Base-by-base conservation (phyloP, 108 stramenopile genomes). In the Stephanodiscus triporus region DNA sequence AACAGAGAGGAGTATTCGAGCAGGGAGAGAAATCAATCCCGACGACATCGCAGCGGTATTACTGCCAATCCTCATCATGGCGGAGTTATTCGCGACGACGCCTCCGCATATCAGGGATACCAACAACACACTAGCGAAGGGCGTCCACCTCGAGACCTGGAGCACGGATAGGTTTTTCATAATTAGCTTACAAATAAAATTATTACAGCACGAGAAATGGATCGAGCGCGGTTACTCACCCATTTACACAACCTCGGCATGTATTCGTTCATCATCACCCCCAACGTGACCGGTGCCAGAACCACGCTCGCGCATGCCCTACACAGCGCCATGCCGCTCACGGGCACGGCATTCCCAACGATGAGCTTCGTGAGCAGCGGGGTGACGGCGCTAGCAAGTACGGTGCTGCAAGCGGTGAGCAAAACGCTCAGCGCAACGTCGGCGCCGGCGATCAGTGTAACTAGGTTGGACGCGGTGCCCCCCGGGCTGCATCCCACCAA, bases 401-500 rank as follows among this genome's bases (percentile, higher is more conserved):
- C 68, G 9, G 98, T 97, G 30, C 96, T 97, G 54, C 88, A 91
- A 1, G 95, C 78, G 9, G 98, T 98, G 61, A 98, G 78, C 9
- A 95, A 26, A 13, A 97, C 95, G 17, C 85, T 86, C 3, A 98
- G 84, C 10, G 97, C 96, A 9, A 98, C 95, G 83, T 97, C 92
- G n/a, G 97, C 98, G n/a, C 87, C 81, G 26, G 97, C 96, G 73
- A 98, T 93, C 10, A 98, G 77, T 14, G 91, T 81, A 5, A 98
- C 97, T 9, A 98, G 77, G 77, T 98, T 98, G 50, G 89, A 91
- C 1, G 97, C 97, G 9, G 97, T 96, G n/a, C 96, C 98, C 24
- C 98, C 98, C 10, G 96, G 96, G 20, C 84, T 88, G 69, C 91
- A 94, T 60, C 95, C 95, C 20, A 96, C 92, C 29, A 97, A 72